Evolutionary conservation across 164 flowering plant genomes (phyloP), one percentile per base, ranked within the genome.

Genomic region (Liriodendron chinense): DNA sequence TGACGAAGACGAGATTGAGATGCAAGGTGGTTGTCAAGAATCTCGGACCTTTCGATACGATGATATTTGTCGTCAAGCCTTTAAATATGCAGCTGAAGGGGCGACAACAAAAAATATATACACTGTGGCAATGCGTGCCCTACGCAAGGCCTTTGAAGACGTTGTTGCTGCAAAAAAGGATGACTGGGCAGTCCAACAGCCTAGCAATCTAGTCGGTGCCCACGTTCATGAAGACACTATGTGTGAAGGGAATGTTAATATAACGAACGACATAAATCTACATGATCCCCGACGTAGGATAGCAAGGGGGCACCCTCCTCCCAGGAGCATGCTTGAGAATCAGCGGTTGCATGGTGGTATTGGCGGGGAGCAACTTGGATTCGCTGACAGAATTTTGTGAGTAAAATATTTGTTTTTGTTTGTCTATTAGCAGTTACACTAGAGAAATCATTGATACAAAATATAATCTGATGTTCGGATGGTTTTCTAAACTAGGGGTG

Each of bases 61-160:
- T 59, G 84, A 84, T 78, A 79, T 89, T 25, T 83, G 91, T 26
- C 79, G 75, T 47, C 87, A 88, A 75, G 93, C 87, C 61, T 77
- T 85, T n/a, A 88, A 86, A 76, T 88, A 74, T 78, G 87, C 87
- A n/a, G 88, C 85, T 59, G 89, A 88, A 76, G 91, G 91, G n/a
- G 83, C 87, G 66, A 83, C 84, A 70, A 83, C 89, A 5, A 59
- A 80, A 65, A 82, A 80, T 73, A 72, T 74, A 64, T 88, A 86
- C 75, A 80, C 81, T 74, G 86, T 85, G 65, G 91, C 93, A 56
- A 85, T 84, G 86, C 82, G 81, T 77, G 91, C 87, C 71, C 82
- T 89, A 24, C 85, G 78, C 65, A 85, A 83, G 82, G 93, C 91
- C 68, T 73, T 85, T 50, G 82, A 80, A 64, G 83, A 83, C 43